Base-by-base conservation (phyloP, 768 basidiomycete species). In the Postia placenta region DNA sequence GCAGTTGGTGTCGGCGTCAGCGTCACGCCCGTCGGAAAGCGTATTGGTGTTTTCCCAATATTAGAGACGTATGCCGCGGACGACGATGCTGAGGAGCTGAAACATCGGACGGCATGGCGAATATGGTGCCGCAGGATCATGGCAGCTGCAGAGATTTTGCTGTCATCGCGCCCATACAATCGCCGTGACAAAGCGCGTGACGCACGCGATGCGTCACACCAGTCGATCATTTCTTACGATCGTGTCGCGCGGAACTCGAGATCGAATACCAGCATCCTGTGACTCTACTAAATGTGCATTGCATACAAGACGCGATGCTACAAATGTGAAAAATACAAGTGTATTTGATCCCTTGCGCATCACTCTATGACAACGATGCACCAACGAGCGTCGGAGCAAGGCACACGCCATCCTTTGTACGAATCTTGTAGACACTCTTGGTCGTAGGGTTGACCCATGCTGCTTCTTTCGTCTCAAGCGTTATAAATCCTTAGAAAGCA, bases 361-460 rank as follows among this genome's bases (percentile, higher is more conserved):
- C 42, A 11, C 14, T 19, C 67, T 83, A 97, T 56, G 94, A 96
- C 58, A 99, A 66, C n/a, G 88, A 90, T 6, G 95, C 95, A 4
- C 92, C 95, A 47, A 92, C 74, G 39, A 95, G 75, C 5, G 78
- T 89, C 14, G 86, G 84, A 7, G 93, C 83, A 11, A 80, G 59
- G 64, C 91, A 94, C 24, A 88, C 73, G 12, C 94, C 96, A 22
- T 81, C 76, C 62, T 85, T 84, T 2, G 95, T 95, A 48, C 92
- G 75, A 54, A 99, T 92, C 61, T 71, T 83, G 67, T 97, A 91
- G 6, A 84, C 78, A 45, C 70, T 78, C 63, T 87, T 85, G 14
- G 87, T 90, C 30, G 64, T 72, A 5, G 92, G 85, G 64, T 96
- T 84, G 45, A 97, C 71, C 95, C 96, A 98, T 6, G 91, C 93